Evolutionary conservation across 2,329 filamentous ascomycete species (phyloP).

Genomic region (Emmonsiellopsis sp.): DNA sequence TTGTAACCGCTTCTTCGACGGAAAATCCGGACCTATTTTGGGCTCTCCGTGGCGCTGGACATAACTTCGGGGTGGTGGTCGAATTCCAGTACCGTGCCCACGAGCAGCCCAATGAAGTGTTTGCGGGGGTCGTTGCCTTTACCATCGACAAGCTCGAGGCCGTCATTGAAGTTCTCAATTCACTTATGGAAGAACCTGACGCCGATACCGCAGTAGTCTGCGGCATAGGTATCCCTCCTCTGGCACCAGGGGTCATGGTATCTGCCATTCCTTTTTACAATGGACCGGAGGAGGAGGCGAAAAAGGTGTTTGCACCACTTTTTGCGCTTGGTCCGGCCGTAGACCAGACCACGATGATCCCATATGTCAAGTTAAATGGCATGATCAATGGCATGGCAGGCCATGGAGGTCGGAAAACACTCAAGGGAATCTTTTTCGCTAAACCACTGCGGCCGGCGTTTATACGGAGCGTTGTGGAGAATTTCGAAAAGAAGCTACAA

Average conservation of each 20-base stretch:
- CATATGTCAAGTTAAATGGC: constrained; percentile 31
- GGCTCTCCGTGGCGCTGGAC: constrained; percentile 38
- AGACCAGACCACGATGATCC: constrained; percentile 25
- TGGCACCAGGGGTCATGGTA: constrained; percentile 14
- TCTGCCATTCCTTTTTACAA: constrained; percentile 23
- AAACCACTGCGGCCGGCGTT: constrained; percentile 27
- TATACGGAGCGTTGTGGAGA: constrained; percentile 17
- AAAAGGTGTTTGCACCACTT: constrained; percentile 25
- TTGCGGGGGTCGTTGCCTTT: constrained; percentile 23
- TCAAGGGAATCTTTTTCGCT: constrained; percentile 32
- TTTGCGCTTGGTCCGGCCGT: constrained; percentile 26
- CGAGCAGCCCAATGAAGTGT: constrained; percentile 25
- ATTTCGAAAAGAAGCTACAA: constrained; percentile 19
- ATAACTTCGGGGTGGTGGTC: constrained; percentile 38
- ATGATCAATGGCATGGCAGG: constrained; percentile 20
- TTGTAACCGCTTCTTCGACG: constrained; percentile 30
- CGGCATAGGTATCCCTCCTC: constrained; percentile 17
- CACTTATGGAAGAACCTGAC: constrained; percentile 12
- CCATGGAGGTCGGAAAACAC: constrained; percentile 23
- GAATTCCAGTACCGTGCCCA: constrained; percentile 34
- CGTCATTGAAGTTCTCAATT: constrained; percentile 19
- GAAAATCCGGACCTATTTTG: constrained; percentile 44
- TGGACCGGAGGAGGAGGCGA: constrained; percentile 24
- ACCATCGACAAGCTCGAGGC: constrained; percentile 17
- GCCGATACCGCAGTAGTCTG: constrained; percentile 16